Percentiles rank a stretch among this genome's conserved stretches.
phyloP scores from a whole-genome alignment of 306 rosid genomes.

The Morella rubra region DNA sequence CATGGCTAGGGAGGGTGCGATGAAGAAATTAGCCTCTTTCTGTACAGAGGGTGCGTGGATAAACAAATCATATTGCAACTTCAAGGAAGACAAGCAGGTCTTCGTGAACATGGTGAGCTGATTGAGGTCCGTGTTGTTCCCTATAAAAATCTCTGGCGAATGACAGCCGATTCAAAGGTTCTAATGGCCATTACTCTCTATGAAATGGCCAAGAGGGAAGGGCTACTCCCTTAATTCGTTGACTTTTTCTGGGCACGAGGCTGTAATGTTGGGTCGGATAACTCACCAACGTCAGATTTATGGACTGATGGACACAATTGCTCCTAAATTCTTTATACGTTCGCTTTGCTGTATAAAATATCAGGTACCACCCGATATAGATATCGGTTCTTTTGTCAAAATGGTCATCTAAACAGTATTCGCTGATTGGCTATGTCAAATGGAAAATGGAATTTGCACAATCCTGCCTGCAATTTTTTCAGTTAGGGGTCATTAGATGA shows the following conservation, averaged over 20 bases:
- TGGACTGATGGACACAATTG: neutral
- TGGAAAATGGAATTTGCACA: no score
- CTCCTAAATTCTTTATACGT: neutral
- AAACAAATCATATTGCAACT: conserved; percentile 62
- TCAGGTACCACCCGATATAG: neutral
- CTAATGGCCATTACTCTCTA: conserved; percentile 69
- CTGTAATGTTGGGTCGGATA: neutral
- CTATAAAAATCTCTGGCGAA: conserved; percentile 74
- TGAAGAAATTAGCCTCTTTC: conserved; percentile 75
- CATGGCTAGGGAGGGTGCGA: conserved; percentile 82
- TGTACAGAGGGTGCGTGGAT: conserved; percentile 55
- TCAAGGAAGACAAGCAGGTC: conserved; percentile 84
- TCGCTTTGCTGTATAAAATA: neutral
- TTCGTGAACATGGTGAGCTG: conserved; percentile 83
- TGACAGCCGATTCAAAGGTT: conserved; percentile 82
- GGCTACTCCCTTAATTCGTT: conserved; percentile 45
- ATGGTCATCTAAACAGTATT: neutral
- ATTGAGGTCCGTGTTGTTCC: conserved; percentile 74
- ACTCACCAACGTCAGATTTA: neutral
- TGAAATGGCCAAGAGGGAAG: conserved; percentile 79
- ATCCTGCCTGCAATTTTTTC: no score
- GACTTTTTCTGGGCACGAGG: neutral
- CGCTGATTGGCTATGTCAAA: no score
- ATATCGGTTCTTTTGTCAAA: neutral
- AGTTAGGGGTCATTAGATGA: no score